Evolutionary conservation across 768 basidiomycete species (phyloP), one percentile per base, ranked within the genome.

Genomic region (Kwoniella shandongensis): DNA sequence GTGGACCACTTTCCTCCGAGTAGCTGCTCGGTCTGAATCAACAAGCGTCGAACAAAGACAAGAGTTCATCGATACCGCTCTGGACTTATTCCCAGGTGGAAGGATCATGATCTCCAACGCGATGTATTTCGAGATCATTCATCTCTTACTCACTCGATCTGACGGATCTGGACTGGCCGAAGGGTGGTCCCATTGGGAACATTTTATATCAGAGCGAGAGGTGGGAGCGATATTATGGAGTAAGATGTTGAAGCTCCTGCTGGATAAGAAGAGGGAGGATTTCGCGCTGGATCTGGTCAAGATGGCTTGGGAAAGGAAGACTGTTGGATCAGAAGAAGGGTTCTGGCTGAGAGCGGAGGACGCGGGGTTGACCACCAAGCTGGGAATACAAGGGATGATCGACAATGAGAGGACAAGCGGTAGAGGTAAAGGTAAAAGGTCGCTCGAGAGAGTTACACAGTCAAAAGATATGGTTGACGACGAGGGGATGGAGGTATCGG

Each of bases 71-170:
- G 41, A 51, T 39, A 7, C 15, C 17, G 59, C 59, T 13, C 26
- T 61, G 35, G 42, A 55, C n/a, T 17, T 61, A 1, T 61, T 51
- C 38, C 48, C 54, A 12, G 59, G 53, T 3, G 53, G 59, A 11
- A 55, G 32, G 13, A 23, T 7, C n/a, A 44, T 39, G 27, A 41
- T 56, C 7, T 55, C 59, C 6, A 36, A 42, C 3, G 18, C 23
- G 17, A 50, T 56, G 48, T 56, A 29, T 17, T 39, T 61, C 26
- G 42, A 50, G 10, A 12, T 56, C 13, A 52, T 61, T 27, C 20
- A 20, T n/a, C 18, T 13, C 13, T 25, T 32, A 11, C 18, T 61
- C 22, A 40, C 41, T 32, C 25, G 51, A 20, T 38, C 25, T 2
- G 50, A 56, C 36, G 29, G 29, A 17, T 26, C 32, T 13, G 54